Evolutionary conservation across 176 grass and related monocot genomes (phyloP), one percentile per base, ranked within the genome.

Genomic region (Puccinellia tenuiflora): DNA sequence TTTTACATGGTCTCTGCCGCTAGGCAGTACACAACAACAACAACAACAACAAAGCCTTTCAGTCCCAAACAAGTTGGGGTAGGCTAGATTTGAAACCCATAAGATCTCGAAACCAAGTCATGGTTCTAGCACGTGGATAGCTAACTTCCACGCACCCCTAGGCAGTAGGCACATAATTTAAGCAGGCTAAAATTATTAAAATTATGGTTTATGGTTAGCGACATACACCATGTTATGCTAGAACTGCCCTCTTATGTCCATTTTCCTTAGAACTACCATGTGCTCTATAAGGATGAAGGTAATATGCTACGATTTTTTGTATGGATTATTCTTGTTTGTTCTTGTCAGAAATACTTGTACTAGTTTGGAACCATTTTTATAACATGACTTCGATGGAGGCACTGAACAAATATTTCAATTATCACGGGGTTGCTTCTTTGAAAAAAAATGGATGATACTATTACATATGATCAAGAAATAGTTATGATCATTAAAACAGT

Each of bases 1-100:
- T 87, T 87, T 81, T 33, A 55, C 22, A 21, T 59, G 51, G 48
- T 34, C 15, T 24, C 46, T 80, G 45, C 66, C 69, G 14, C 9
- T 74, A 24, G 74, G n/a, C n/a, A n/a, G n/a, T n/a, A n/a, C n/a
- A n/a, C n/a, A n/a, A n/a, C n/a, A n/a, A n/a, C n/a, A n/a, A n/a
- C n/a, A n/a, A n/a, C n/a, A n/a, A n/a, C n/a, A n/a, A n/a, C n/a
- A n/a, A n/a, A n/a, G n/a, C n/a, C n/a, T n/a, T n/a, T n/a, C n/a
- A n/a, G n/a, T n/a, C n/a, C n/a, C n/a, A n/a, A n/a, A n/a, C n/a
- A n/a, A n/a, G n/a, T n/a, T n/a, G n/a, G n/a, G n/a, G n/a, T n/a
- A n/a, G n/a, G n/a, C n/a, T n/a, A n/a, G n/a, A n/a, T n/a, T n/a
- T n/a, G n/a, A n/a, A n/a, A n/a, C n/a, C n/a, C n/a, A n/a, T n/a